These are phyloP conservation scores for Pseudocercospora eumusae DNA, from an alignment of 2,329 filamentous ascomycete genomes.

Conservation along the genomic window DNA sequence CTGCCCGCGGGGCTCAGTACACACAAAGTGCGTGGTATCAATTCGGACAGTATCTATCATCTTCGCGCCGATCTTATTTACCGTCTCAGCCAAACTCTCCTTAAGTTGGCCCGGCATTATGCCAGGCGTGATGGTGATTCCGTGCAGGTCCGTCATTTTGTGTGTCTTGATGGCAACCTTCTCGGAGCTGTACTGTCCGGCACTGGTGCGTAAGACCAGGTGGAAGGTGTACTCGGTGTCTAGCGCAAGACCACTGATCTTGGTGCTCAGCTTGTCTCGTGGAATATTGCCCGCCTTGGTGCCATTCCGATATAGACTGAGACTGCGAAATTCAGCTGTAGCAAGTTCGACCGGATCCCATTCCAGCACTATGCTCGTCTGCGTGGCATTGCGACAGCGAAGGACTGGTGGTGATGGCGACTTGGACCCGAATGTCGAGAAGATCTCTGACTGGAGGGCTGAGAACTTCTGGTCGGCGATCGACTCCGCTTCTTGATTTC, in stretches of 20 bases:
- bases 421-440: constrained; percentile 77
- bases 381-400: constrained; percentile 93
- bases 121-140: constrained; percentile 91
- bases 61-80: constrained; percentile 89
- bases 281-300: constrained; percentile 96
- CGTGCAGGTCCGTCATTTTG: constrained; percentile 97
- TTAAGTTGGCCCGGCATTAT: constrained; percentile 72
- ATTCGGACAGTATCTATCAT: constrained; percentile 87
- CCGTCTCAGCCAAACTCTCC: constrained; percentile 71
- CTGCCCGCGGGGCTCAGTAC: constrained; percentile 84
- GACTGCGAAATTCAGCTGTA: constrained; percentile 84
- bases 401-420: constrained; percentile 76
- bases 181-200: constrained; percentile 82
- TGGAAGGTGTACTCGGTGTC: constrained; percentile 97
- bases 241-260: constrained; percentile 94
- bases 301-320: constrained; percentile 91
- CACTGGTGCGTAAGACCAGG: constrained; percentile 83
- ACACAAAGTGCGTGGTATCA: constrained; percentile 98
- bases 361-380: constrained; percentile 96
- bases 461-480: constrained; percentile 75
- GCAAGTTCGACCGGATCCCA: constrained; percentile 95
- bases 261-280: constrained; percentile 87
- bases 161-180: constrained; percentile 86
- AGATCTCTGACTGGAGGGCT: constrained; percentile 84
- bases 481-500: constrained; percentile 78